Base-by-base conservation (phyloP, 495 filamentous ascomycete species). In the Schizothecium vesticola region DNA sequence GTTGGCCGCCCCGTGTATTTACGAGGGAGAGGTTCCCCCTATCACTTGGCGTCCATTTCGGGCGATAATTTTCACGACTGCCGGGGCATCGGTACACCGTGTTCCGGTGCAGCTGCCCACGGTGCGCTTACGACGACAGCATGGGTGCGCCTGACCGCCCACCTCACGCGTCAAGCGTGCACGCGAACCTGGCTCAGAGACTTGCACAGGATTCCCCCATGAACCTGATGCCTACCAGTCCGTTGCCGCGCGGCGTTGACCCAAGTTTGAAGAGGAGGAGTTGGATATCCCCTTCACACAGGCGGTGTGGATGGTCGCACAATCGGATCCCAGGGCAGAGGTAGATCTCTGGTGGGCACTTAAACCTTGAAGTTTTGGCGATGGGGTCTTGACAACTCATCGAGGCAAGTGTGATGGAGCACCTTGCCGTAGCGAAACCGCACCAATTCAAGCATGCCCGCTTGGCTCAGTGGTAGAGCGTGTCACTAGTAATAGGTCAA, bases 391-490 rank as follows among this genome's bases (percentile, higher is more conserved):
- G 61, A 29, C 24, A n/a, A 62, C 16, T 10, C 3, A 25, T 24
- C 57, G 23, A 36, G 26, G 22, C n/a, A 29, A 5, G 28, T 23
- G 9, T 61, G 60, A 61, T 61, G 26, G 19, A 51, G 19, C 16
- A n/a, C 19, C 19, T n/a, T 51, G 9, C 16, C 26, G 21, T n/a
- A 61, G 8, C 19, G n/a, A 1, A 61, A 36, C 22, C 28, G n/a
- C 60, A 28, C 3, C 28, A 26, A 43, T n/a, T 51, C 43, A 51
- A 51, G 43, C 43, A 51, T n/a, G 60, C 60, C 60, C 60, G 60
- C 60, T 61, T 61, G 60, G 60, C 60, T 61, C 60, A 61, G 60
- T 61, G 60, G 60, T 61, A 61, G 19, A 61, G 60, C 60, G 60
- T 61, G 60, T 61, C 60, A 31, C 60, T 61, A 61, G 25, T 61